Evolutionary conservation across 140 eudicot species (phyloP), one percentile per base, ranked within the genome.

Genomic region (Anethum foeniculum): DNA sequence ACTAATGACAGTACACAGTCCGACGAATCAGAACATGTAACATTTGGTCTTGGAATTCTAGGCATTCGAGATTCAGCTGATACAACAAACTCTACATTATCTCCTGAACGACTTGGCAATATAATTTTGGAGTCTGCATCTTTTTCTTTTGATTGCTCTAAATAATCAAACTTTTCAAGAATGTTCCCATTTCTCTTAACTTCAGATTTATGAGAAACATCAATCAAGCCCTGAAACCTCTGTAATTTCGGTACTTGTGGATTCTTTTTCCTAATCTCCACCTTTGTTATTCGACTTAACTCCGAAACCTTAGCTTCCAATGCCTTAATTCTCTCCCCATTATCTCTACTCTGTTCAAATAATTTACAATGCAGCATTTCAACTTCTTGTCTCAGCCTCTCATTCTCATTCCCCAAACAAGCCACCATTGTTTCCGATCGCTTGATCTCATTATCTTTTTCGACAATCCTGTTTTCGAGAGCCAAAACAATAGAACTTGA

Each of bases 401-500:
- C 94, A n/a, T 94, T 94, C 74, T 94, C 97, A 0, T 71, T 80
- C 82, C 90, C 98, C 58, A 94, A 60, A 30, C 93, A 89, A 43
- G 80, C 88, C 43, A 90, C 86, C 83, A 84, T 90, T 41, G 76
- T 87, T 5, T 28, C 36, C 0, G 82, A 85, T 0, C 80, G 81
- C 3, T 71, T 86, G n/a, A 90, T 82, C 30, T 89, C 90, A 2
- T 54, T 4, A 25, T 87, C 90, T 76, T 86, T 90, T 41, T 25
- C 48, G 13, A 89, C 85, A 81, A 94, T 90, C 88, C 85, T 91
- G 9, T 78, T 86, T 76, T 92, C 97, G 30, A 94, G 86, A 58
- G 84, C 36, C 0, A 96, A 97, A 0, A 94, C 84, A 74, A 94
- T 83, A 6, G 98, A 88, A 1, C 69, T 90, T 0, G 97, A 84